A percentile compares a stretch with the other conserved stretches of the same genome.
Conservation (phyloP, 257 asterid genomes). For the Solanum arcanum region DNA sequence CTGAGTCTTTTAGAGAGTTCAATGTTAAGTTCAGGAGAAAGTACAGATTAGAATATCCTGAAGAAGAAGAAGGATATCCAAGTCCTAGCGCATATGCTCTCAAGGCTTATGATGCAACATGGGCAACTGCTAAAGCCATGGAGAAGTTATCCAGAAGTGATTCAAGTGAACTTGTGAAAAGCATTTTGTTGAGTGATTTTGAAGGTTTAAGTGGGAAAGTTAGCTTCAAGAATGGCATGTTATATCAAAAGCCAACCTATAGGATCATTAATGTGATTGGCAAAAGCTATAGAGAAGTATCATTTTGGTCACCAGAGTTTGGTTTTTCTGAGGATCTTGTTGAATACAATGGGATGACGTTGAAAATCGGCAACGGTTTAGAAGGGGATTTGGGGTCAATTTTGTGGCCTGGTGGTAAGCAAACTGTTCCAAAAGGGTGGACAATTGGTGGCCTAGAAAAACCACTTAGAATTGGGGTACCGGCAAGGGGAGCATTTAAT, state of each 20-base stretch:
- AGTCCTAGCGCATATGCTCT: conserved; percentile 33
- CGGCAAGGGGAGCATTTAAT: conserved; percentile 35
- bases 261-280: conserved; percentile 47
- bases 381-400: conserved; percentile 17
- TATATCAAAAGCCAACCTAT: conserved; percentile 21
- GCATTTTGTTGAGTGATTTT: conserved; percentile 13
- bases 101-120: conserved; percentile 44
- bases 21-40: conserved; percentile 20
- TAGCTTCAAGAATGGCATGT: conserved; percentile 31
- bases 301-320: conserved; percentile 31
- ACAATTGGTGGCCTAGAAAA: conserved; percentile 20
- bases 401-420: conserved; percentile 54
- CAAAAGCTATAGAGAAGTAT: conserved; percentile 33
- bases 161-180: neutral
- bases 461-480: conserved; percentile 46
- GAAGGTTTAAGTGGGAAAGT: conserved; percentile 42
- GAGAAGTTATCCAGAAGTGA: neutral
- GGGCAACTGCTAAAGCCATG: conserved; percentile 19
- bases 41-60: conserved; percentile 23
- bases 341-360: neutral
- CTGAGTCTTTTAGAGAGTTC: conserved; percentile 13
- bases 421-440: conserved; percentile 29
- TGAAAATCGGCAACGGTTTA: neutral
- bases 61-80: conserved; percentile 28
- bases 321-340: conserved; percentile 21